A percentile compares a stretch with the other conserved stretches of the same genome.
phyloP scores from a whole-genome alignment of 2,329 filamentous ascomycete species.

The Paecilomyces variotii region DNA sequence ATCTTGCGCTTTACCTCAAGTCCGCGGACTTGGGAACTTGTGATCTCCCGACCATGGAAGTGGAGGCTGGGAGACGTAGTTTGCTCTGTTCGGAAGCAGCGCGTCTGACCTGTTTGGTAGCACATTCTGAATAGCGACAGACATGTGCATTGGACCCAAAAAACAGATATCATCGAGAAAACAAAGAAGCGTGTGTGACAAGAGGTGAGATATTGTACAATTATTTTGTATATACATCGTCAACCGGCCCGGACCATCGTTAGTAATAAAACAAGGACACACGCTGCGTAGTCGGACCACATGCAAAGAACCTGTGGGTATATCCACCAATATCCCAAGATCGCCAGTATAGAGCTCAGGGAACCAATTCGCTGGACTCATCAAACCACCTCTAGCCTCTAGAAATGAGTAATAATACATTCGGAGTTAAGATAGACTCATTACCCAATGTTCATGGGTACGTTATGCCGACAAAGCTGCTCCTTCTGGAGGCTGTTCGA shows the following conservation, averaged over 20 bases:
- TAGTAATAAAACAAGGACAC: conserved; percentile 12
- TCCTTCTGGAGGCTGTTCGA: conserved; percentile 11
- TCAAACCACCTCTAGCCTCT: not conserved
- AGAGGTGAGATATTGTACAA: conserved; percentile 14
- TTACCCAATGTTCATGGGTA: not conserved
- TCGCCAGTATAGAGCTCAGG: not conserved
- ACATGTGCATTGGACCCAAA: not conserved
- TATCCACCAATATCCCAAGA: conserved; percentile 1
- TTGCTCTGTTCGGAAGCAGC: conserved; percentile 45
- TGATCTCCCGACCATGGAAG: conserved; percentile 44
- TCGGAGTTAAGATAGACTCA: not conserved
- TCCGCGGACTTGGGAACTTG: conserved; percentile 31
- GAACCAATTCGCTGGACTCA: not conserved
- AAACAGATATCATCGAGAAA: not conserved
- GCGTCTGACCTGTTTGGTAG: conserved; percentile 19
- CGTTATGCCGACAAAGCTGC: conserved; percentile 19
- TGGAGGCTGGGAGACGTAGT: conserved; percentile 40
- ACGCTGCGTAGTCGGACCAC: not conserved
- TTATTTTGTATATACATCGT: conserved; percentile 13
- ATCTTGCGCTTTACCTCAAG: conserved; percentile 41
- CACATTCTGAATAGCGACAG: too few relatives aligned
- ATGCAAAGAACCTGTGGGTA: conserved; percentile 3
- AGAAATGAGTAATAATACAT: not conserved
- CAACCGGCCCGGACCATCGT: conserved; percentile 1
- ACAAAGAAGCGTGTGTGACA: not conserved